Conservation (phyloP, 257 asterid genomes). For the Solanum raphanifolium region DNA sequence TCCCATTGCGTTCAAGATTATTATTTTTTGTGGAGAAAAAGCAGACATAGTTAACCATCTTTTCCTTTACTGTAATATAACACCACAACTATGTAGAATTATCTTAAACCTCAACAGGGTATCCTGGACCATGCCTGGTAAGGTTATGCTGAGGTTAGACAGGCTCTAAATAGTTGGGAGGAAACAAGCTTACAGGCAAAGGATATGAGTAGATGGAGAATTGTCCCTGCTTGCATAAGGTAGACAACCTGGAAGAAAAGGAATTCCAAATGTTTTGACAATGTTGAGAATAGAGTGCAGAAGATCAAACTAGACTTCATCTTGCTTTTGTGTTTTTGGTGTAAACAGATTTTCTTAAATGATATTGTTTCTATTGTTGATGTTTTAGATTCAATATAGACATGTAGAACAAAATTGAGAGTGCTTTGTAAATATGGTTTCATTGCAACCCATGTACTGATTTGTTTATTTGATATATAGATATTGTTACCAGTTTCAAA, state of each 20-base stretch:
- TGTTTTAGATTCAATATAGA: neutral
- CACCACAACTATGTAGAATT: neutral
- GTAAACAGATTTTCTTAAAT: neutral
- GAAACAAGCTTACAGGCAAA: neutral
- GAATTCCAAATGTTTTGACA: neutral
- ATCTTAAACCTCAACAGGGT: neutral
- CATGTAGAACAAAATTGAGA: neutral
- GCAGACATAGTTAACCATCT: neutral
- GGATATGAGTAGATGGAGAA: neutral
- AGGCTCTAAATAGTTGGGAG: neutral
- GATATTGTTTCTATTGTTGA: neutral
- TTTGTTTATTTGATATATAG: neutral
- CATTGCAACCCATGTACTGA: neutral
- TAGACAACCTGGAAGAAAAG: neutral
- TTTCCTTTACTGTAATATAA: neutral
- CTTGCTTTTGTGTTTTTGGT: neutral
- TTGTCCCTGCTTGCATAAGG: neutral
- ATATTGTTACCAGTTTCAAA: neutral
- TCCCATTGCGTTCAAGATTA: neutral
- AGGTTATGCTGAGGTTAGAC: neutral
- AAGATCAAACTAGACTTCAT: neutral
- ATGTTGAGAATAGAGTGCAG: neutral
- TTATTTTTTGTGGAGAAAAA: neutral
- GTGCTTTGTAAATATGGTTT: neutral
- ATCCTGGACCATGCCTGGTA: neutral